Evolutionary conservation across 345 rosid genomes (phyloP), one percentile per base, ranked within the genome.

Genomic region (Eucalyptus virginea): DNA sequence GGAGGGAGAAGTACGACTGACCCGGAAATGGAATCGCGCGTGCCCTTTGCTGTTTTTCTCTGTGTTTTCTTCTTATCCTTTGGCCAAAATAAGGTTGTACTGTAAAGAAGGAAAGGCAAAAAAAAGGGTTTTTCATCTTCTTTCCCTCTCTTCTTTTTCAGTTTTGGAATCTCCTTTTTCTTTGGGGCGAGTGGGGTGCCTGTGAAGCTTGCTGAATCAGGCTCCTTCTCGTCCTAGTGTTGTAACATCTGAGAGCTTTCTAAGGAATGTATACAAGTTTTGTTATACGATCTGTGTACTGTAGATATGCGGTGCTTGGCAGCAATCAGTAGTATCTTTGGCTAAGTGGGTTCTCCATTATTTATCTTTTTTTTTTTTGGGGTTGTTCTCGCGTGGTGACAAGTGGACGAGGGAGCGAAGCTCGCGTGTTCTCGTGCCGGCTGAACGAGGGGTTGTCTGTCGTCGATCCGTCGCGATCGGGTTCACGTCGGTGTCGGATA

Each of bases 1-100:
- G 98, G 98, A 93, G 94, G 86, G 98, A 96, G 89, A 96, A 94
- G 93, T 95, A 96, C 88, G 97, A 95, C 91, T 95, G 89, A 89
- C 72, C 52, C 30, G 12, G 32, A 40, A 47, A 13, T 15, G 45
- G 83, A 40, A 37, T 37, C 47, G 4, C 47, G 8, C 5, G 16
- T 21, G 45, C 16, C 67, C n/a, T 30, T 28, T 28, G 17, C 32
- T 60, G 67, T 11, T 77, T 37, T 77, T 37, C 40, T 23, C 83
- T 37, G 3, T 37, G 12, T 60, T 30, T 37, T 37, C 42, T 42
- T 6, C 42, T 23, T 11, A 21, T 3, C n/a, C 32, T 40, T 69
- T 37, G 24, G 83, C 45, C 83, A 37, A 37, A 77, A 77, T 77
- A 77, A 77, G 83, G 28, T 37, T 77, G 26, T 37, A 6, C 28